Evolutionary conservation across 371 early-diverging fungal genomes (phyloP), one percentile per base, ranked within the genome.

Genomic region (Mucor irregularis): DNA sequence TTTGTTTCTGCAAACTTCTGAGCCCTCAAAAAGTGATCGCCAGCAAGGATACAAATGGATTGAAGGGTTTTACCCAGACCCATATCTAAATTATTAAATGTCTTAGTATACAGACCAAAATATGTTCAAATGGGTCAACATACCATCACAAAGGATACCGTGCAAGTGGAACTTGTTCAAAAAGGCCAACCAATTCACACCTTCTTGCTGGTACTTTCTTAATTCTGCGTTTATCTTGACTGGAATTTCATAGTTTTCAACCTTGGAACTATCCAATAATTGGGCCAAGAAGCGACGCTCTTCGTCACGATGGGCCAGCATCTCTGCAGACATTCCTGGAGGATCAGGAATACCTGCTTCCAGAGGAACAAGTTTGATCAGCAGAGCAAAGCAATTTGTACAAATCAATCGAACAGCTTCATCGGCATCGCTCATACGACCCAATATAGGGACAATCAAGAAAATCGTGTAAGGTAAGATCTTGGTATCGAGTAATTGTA

Each of bases 41-140:
- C 87, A 9, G 96, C 93, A 19, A 99, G 67, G 49, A 96, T 94
- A 63, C 96, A 95, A 40, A 99, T 97, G 9, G 97, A 90, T 72
- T 99, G 99, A 11, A 99, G 76, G 1, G 99, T 99, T 76, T 99
- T 99, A 33, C 96, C 99, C 56, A 90, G 81, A 21, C 99, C 99
- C 99, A 99, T 99, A 81, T 98, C 92, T 85, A 52, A 51, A 43
- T 29, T 13, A 9, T 34, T 13, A 13, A 56, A n/a, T n/a, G n/a
- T n/a, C n/a, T 38, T 5, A 38, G 19, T 0, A 7, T 35, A 7
- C 7, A 40, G 8, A 28, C 22, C 14, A 30, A n/a, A 14, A 38
- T 30, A 34, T 5, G 22, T 58, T 48, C 13, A 42, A 19, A 43
- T 7, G 1, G 14, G 43, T 30, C 38, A 45, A 10, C 79, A 73